Base-by-base conservation (phyloP, 2,329 filamentous ascomycete genomes). In the Penicillium sp. region DNA sequence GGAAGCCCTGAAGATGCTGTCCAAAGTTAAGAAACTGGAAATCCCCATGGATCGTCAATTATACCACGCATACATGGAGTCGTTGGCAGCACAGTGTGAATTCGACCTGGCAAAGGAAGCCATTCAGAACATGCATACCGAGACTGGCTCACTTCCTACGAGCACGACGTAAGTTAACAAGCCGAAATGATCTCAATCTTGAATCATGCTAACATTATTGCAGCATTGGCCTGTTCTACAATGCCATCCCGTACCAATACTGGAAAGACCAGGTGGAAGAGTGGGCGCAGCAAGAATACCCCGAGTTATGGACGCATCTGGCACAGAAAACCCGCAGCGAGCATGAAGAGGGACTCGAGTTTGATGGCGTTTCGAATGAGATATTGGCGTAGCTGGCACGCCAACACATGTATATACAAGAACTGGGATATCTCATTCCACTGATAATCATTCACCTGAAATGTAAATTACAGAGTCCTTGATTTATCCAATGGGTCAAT, bases 141-240 rank as follows among this genome's bases (percentile, higher is more conserved):
- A 79, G 39, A 76, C 81, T 39, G 85, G 84, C 8, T 71, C 79
- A 39, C 71, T 71, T 45, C 82, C 84, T n/a, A 80, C 84, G 57
- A 66, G 72, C 18, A 74, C 79, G 56, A 82, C 84, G 84, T 88
- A 67, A 73, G 84, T 79, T 11, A 5, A 6, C 25, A 5, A 13
- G 12, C n/a, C 4, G 25, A 5, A 13, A 6, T 27, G 25, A n/a
- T n/a, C n/a, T n/a, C n/a, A n/a, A n/a, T 27, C 11, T 27, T n/a
- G 25, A 11, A 11, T 13, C 6, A 27, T 27, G n/a, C 43, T 57
- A 37, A 39, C 28, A 26, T 15, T 3, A 2, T 26, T 34, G 6
- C 38, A 88, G 85, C 18, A 69, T 95, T 32, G 86, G 81, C 11
- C 76, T 82, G 16, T 72, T 87, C 41, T 87, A 85, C 62, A 92